Base-by-base conservation (phyloP, 495 filamentous ascomycete genomes). In the Parmelia sp. region DNA sequence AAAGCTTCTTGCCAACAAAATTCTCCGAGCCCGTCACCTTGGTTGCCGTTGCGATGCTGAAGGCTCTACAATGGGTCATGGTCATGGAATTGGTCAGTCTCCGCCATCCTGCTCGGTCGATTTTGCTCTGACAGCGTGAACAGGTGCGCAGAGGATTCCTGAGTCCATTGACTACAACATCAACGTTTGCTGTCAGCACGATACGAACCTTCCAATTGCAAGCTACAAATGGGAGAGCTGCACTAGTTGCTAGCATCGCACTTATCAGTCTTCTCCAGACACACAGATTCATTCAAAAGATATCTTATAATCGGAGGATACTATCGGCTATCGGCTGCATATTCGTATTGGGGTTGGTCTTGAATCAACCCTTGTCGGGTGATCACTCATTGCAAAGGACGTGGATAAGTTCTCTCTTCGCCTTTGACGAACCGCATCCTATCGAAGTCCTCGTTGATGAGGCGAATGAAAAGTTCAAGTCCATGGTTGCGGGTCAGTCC, bases 371-470 rank as follows among this genome's bases (percentile, higher is more conserved):
- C 21, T 17, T 53, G 27, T 31, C 49, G 29, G 49, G 31, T 29
- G 25, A 10, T 31, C 25, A 8, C 27, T 5, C 45, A 25, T 25
- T 25, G 23, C 45, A 49, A 49, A 23, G n/a, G n/a, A 49, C 45
- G 45, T 49, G 49, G 49, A 53, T 31, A 10, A 12, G 45, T 25
- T 17, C 49, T 19, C 27, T 53, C 14, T 19, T 53, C 7, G 33
- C 27, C 23, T 3, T 17, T 9, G 19, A 35, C 42, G 60, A 62
- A 25, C 31, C 70, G 11, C 84, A 86, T 68, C 83, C 84, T 0
- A 71, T 85, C n/a, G 68, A 75, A n/a, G 68, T 73, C 12, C 68
- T 87, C 33, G 79, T 88, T 7, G 76, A 79, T 33, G 75, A 80
- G 57, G 77, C 77, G 15, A 77, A 82, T 25, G 68, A 79, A 21